A percentile compares a stretch with the other conserved stretches of the same genome.
Conservation (phyloP, 129 eudicot species). For the Pulicaria dysenterica region DNA sequence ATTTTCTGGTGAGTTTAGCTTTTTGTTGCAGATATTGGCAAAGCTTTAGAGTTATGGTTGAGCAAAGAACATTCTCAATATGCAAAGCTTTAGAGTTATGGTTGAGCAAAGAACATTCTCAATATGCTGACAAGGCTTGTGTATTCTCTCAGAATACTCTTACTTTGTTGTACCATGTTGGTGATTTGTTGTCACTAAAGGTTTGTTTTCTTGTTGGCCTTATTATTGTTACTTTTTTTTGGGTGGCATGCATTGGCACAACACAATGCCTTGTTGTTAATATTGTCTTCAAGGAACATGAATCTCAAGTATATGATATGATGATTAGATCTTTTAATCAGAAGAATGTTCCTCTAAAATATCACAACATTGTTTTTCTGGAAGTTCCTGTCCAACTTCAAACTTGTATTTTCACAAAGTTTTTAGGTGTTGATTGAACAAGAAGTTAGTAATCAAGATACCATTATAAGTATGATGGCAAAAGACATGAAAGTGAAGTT, state of each 20-base stretch:
- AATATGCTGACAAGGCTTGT: conserved; percentile 36
- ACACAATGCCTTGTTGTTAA: conserved; percentile 21
- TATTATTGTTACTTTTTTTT: conserved; percentile 6
- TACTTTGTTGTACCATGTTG: conserved; percentile 65
- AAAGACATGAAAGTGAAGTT: no score
- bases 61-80: conserved; percentile 38
- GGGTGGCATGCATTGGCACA: not conserved
- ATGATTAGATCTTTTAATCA: conserved; percentile 48
- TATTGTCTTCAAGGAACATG: conserved; percentile 44
- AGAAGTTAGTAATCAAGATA: no score
- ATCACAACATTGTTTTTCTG: no score
- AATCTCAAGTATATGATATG: conserved; percentile 56
- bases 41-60: conserved; percentile 59
- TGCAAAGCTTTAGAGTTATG: conserved; percentile 45
- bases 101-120: conserved; percentile 42
- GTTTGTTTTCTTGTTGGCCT: conserved; percentile 40
- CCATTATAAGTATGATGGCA: no score
- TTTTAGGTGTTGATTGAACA: no score
- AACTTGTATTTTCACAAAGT: no score
- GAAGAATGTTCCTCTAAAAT: conserved; percentile 54
- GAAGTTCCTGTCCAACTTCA: no score
- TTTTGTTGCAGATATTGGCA: conserved; percentile 56
- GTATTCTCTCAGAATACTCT: conserved; percentile 38
- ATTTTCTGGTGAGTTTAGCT: conserved; percentile 41
- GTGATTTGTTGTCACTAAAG: conserved; percentile 78